Evolutionary conservation across 2,329 filamentous ascomycete genomes (phyloP).

Genomic region (Pyrenochaeta sp.): DNA sequence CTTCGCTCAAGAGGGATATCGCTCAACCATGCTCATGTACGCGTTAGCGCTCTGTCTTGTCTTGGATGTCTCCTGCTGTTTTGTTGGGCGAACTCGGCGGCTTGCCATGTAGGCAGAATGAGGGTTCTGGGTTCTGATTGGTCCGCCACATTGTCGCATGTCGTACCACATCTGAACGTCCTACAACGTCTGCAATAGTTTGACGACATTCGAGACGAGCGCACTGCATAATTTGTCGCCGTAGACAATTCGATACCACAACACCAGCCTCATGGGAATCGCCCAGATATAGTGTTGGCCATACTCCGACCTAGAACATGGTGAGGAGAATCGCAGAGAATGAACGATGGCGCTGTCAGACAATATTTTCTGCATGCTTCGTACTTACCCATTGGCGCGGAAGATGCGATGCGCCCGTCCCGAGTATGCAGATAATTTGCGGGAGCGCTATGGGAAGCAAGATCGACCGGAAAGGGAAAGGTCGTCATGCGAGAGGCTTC

Average conservation of each 20-base stretch:
- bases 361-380: conserved; percentile 3
- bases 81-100: conserved; percentile 41
- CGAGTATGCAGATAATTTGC: conserved; percentile 38
- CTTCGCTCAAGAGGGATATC: conserved; percentile 5
- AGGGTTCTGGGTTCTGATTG: conserved; percentile 37
- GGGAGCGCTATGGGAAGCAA: conserved; percentile 39
- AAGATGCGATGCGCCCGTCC: conserved; percentile 25
- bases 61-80: conserved; percentile 19
- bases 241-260: not conserved
- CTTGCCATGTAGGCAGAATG: conserved; percentile 28
- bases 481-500: conserved; percentile 25
- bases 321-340: not conserved
- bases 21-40: not conserved
- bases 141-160: conserved; percentile 19
- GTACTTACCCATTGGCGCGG: conserved; percentile 25
- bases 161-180: conserved; percentile 33
- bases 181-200: conserved; percentile 33
- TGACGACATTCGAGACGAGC: conserved; percentile 25
- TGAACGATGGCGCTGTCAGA: not conserved
- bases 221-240: conserved; percentile 16
- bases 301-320: not conserved
- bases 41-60: conserved; percentile 27
- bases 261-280: not conserved
- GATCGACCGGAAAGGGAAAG: conserved; percentile 27
- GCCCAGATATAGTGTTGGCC: not conserved